A percentile compares a stretch with the other conserved stretches of the same genome.
Evolutionary conservation across 352 stramenopile genomes (phyloP).

Genomic region (Globisporangium camurandrum): DNA sequence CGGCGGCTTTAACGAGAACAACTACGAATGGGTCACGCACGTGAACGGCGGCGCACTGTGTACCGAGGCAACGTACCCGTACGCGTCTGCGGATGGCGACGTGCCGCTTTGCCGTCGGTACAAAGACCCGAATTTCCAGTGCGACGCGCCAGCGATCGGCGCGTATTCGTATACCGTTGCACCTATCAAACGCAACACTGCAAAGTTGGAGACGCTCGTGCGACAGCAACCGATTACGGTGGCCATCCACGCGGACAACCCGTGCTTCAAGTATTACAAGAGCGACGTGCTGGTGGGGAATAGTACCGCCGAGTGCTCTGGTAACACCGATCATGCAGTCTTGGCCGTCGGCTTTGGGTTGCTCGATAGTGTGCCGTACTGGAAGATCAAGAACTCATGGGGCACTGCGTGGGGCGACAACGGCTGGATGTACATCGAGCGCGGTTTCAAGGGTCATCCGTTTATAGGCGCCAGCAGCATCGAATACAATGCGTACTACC

Average conservation of each 20-base stretch:
- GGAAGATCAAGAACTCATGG: constrained; percentile 41
- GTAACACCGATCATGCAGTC: constrained; percentile 17
- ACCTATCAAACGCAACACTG: constrained; percentile 3
- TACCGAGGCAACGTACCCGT: constrained; percentile 11
- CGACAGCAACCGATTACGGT: constrained; percentile 2
- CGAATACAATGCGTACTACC: constrained; percentile 40
- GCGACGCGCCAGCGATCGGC: constrained; percentile 8
- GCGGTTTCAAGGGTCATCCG: constrained; percentile 23
- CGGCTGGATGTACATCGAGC: constrained; percentile 26
- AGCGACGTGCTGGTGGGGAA: constrained; percentile 7
- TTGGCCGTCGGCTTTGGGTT: constrained; percentile 26
- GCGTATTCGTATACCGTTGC: constrained; percentile 1
- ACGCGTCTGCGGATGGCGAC: background rate
- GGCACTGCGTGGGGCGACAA: constrained; percentile 21
- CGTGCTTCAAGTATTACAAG: constrained; percentile 5
- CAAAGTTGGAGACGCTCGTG: constrained; percentile 6
- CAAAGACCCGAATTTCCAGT: constrained; percentile 8
- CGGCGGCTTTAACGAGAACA: background rate
- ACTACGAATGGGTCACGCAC: constrained; percentile 6
- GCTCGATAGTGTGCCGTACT: constrained; percentile 15
- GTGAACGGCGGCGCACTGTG: constrained; percentile 14
- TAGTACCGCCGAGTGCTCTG: background rate
- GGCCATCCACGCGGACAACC: background rate
- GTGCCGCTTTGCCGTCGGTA: constrained; percentile 1
- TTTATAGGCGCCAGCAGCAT: constrained; percentile 53